Evolutionary conservation across 768 basidiomycete genomes (phyloP).

Genomic region (Lactifluus piperatus): DNA sequence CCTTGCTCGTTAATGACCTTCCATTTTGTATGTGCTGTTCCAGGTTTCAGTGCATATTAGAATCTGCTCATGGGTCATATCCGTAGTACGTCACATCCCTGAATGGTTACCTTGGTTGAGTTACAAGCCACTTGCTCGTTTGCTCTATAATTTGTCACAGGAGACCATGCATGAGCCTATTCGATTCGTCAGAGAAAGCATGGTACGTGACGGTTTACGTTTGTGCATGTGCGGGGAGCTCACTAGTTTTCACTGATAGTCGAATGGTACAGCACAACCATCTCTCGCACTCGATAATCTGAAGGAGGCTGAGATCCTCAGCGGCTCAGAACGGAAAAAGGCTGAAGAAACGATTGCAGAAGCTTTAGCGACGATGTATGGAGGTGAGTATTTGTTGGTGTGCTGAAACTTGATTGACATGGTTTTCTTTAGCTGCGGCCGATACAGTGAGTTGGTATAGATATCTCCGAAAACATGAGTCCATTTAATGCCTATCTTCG

Average conservation of each 20-base stretch:
- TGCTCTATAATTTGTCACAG: not conserved
- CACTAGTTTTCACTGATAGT: not conserved
- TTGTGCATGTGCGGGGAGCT: not conserved
- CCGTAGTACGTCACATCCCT: conserved; percentile 1
- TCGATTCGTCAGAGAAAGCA: conserved; percentile 3
- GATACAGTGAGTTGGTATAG: conserved; percentile 2
- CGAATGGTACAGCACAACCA: not conserved
- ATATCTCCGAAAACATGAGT: no score
- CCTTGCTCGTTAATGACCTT: conserved; percentile 8
- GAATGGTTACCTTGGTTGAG: conserved; percentile 5
- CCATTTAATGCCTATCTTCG: not conserved
- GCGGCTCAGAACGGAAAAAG: not conserved
- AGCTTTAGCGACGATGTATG: conserved; percentile 1
- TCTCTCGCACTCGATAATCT: conserved; percentile 5
- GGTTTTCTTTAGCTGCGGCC: not conserved
- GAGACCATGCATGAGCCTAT: not conserved
- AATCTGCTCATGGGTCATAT: not conserved
- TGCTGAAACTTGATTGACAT: not conserved
- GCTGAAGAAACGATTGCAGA: not conserved
- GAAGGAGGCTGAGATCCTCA: not conserved
- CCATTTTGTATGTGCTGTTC: not conserved
- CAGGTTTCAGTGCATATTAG: not conserved
- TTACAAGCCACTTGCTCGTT: conserved; percentile 4
- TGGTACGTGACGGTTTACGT: not conserved
- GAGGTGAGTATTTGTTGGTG: not conserved